Base-by-base conservation (phyloP, 2,329 filamentous ascomycete species). In the Sporothrix humicola region DNA sequence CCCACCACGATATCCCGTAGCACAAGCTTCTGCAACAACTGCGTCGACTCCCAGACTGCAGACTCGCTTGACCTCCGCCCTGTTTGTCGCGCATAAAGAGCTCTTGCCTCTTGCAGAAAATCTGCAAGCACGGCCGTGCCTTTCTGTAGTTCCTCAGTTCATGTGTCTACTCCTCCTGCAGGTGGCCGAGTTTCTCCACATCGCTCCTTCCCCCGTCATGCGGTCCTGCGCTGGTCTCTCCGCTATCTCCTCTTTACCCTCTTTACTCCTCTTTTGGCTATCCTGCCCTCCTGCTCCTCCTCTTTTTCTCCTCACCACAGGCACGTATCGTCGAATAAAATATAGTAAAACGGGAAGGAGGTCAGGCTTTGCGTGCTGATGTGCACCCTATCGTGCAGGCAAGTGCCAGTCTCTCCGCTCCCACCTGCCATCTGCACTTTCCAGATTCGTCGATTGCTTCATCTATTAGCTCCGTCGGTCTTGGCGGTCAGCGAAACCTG, bases 371-470 rank as follows among this genome's bases (percentile, higher is more conserved):
- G 56, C 31, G 56, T 58, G 54, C 59, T 20, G 23, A 23, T 56
- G 52, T 6, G 23, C 23, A 10, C 20, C 37, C 42, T 65, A n/a
- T 65, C 59, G 59, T 42, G 26, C 9, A 42, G 48, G 48, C 23
- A 66, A 66, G 44, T 44, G 61, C 37, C 37, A 66, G 12, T 17
- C 63, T 59, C 23, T 59, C 54, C 23, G 52, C 52, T n/a, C 13
- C 2, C 31, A 37, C 17, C 23, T 59, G 26, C 42, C 42, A 10
- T 54, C 26, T 54, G 48, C 48, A 69, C 66, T 69, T 69, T 56
- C 66, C 66, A 52, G 26, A 69, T 69, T 69, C 26, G 48, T 69
- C 66, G 48, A 42, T 23, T 54, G 65, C 65, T 69, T 69, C 65
- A 20, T 69, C 7, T 52, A 9, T 37, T 69, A 69, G 46, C 46